Percentiles rank a stretch among this genome's conserved stretches.
Conservation (phyloP, 768 basidiomycete genomes). For the Leccinum variicolor region DNA sequence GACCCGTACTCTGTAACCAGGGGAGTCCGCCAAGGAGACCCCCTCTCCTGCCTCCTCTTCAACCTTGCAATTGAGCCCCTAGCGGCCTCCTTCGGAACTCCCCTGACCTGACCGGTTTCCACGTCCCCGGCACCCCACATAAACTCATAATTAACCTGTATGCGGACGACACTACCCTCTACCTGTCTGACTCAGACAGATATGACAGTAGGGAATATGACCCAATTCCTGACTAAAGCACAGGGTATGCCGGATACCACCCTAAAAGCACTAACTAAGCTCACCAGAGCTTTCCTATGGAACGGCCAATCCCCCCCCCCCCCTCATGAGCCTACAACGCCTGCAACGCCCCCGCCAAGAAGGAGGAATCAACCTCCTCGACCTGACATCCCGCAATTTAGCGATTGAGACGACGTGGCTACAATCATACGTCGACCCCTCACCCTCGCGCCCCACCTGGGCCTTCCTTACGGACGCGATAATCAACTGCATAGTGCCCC, state of each 20-base stretch:
- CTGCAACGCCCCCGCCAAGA: background rate
- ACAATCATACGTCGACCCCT: background rate
- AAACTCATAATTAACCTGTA: slow-evolving; percentile 19
- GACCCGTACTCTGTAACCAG: background rate
- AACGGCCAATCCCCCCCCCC: background rate
- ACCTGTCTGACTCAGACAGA: slow-evolving; percentile 13
- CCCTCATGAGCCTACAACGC: background rate
- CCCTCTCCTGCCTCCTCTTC: slow-evolving; percentile 32
- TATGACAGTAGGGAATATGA: slow-evolving; percentile 5
- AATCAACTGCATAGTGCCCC: background rate
- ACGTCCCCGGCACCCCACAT: slow-evolving; percentile 2
- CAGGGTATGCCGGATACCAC: slow-evolving; percentile 29
- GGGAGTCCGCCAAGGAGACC: slow-evolving; percentile 37
- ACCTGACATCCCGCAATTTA: background rate
- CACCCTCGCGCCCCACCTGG: background rate
- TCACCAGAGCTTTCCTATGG: slow-evolving; percentile 17
- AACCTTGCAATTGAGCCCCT: slow-evolving; percentile 30
- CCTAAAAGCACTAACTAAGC: slow-evolving; percentile 7
- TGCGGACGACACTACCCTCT: slow-evolving; percentile 26
- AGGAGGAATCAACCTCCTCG: background rate
- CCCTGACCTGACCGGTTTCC: slow-evolving; percentile 11
- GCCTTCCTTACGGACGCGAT: background rate
- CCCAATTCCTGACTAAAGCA: slow-evolving; percentile 30
- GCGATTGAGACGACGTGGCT: background rate
- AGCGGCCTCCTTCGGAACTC: background rate